Base-by-base conservation (phyloP, 495 filamentous ascomycete species). In the Letharia lupina region DNA sequence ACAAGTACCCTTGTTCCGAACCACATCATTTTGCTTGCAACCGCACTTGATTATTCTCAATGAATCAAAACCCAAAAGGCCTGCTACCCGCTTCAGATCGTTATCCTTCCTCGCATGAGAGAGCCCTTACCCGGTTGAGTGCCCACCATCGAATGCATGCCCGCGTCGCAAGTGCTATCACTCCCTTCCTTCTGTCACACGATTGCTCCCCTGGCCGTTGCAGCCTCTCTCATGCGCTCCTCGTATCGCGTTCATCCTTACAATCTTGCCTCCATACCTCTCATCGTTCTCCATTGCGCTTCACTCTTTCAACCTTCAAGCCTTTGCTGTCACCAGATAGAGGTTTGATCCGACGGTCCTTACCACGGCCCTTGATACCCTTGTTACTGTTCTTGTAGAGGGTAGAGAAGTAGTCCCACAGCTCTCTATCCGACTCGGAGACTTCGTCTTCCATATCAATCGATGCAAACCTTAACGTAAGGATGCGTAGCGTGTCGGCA, bases 351-450 rank as follows among this genome's bases (percentile, higher is more conserved):
- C 67, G 67, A 12, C 91, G 83, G 74, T 94, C 87, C 75, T 93
- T 93, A 28, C 93, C 93, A 16, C 93, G 87, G 10, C 93, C 93
- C 76, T 92, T 96, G 76, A 93, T 96, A 4, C 91, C 93, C 71
- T 95, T 96, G 75, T 92, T 93, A 70, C 89, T 89, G 74, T 97
- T 95, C 78, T 95, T 96, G 82, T 96, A 97, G 44, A 94, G 79
- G 2, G 86, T 82, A 5, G 87, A 84, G 68, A 98, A 95, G 73
- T 96, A 96, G 71, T 90, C 84, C 82, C 89, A 92, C 42, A 97
- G 76, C 65, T 91, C 89, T 67, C 84, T 86, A 69, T 98, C 93
- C 47, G 84, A 79, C 3, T 80, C 75, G 7, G 82, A 81, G 63
- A 93, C 85, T 9, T 81, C 77, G 42, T 87, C 83, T 8, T 81